Base-by-base conservation (phyloP, 1,139 yeast genomes). In the Blastobotrys petasosporus region DNA sequence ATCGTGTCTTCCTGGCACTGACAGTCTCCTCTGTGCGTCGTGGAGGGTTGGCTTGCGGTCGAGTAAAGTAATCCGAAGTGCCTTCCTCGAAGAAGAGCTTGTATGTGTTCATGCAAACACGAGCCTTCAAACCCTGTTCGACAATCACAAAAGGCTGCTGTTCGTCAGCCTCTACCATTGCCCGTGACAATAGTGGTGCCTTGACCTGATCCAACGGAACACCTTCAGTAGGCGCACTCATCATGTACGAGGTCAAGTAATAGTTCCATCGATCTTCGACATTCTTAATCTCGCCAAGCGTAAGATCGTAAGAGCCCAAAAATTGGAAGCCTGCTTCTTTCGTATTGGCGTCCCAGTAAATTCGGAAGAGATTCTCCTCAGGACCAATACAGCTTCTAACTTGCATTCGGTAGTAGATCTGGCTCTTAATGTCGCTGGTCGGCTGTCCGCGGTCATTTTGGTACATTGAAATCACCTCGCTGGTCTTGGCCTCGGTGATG, bases 211-310 rank as follows among this genome's bases (percentile, higher is more conserved):
- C 61, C 35, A 86, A 80, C n/a, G 90, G 82, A 17, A 94, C 85
- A 30, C 97, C 97, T 65, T 92, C 98, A 2, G 99, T 92, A 35
- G 98, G 97, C 58, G 87, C 94, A 5, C 95, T 84, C 86, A 92
- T 84, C 42, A 92, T 78, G 65, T 84, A 92, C 42, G 95, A 85
- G 0, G 97, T 92, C 45, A 92, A 76, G 61, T 94, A 92, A 66
- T 92, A 90, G 63, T 87, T 90, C 83, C 95, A 94, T 57, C 77
- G 78, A 52, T 86, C 94, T 57, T 85, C 92, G 2, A 80, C 78
- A 30, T 79, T 76, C 57, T 79, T 79, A 31, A 83, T 82, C 56
- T 86, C 92, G 55, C 82, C 82, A 56, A 88, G 74, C 0, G 97
- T 88, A 56, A 88, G 71, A 61, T 90, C 97, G 58, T 87, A 95